Evolutionary conservation across 108 stramenopile species (phyloP).

Genomic region (Discostella pseudostelligera): DNA sequence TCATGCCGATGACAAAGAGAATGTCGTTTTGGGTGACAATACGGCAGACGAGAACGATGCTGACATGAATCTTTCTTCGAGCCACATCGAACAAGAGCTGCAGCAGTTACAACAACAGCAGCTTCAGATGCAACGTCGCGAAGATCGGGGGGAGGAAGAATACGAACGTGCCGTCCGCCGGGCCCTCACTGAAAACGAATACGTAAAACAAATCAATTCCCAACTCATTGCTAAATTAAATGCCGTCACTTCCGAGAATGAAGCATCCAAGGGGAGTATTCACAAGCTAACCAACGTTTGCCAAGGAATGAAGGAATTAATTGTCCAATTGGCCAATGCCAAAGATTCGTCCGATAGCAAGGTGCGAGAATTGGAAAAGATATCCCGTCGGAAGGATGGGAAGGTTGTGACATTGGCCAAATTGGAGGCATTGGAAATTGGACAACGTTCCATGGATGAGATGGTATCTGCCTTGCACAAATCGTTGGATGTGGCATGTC

Average conservation of each 20-base stretch:
- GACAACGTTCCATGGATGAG: not conserved
- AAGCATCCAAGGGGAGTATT: not conserved
- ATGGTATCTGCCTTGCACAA: not conserved
- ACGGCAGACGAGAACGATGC: too few species aligned
- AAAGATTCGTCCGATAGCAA: not conserved
- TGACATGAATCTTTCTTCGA: too few species aligned
- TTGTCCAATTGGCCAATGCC: not conserved
- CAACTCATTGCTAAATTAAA: not conserved
- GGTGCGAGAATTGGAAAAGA: not conserved
- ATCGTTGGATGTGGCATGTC: not conserved
- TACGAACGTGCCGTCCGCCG: not conserved
- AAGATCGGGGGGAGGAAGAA: not conserved
- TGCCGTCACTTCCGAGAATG: not conserved
- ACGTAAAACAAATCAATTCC: not conserved
- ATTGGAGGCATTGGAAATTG: constrained; percentile 1
- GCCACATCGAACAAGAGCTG: too few species aligned
- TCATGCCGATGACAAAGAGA: too few species aligned
- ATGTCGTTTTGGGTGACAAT: too few species aligned
- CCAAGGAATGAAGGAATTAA: not conserved
- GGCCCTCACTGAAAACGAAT: not conserved
- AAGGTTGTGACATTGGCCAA: not conserved
- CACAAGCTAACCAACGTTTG: not conserved
- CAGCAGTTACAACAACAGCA: too few species aligned
- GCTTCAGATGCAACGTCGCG: too few species aligned
- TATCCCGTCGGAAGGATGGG: not conserved